These are phyloP conservation scores for Lactarius sanguifluus DNA, from an alignment of 768 basidiomycete genomes.

Conservation along the genomic window DNA sequence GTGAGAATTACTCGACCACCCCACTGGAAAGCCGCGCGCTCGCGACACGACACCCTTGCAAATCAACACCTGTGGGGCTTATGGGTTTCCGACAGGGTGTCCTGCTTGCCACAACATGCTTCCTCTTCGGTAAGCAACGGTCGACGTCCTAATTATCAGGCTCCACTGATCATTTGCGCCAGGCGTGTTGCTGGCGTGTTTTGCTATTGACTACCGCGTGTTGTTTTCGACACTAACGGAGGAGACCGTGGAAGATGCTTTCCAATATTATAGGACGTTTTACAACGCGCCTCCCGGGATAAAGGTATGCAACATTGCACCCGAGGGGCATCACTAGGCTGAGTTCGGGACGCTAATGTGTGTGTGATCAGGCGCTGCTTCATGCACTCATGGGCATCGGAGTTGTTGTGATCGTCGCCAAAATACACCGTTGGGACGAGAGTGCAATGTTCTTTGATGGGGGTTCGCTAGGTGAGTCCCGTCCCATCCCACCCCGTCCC, in stretches of 20 bases:
- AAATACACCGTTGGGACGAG: conserved; percentile 86
- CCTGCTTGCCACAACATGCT: conserved; percentile 83
- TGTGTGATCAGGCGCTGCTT: conserved; percentile 64
- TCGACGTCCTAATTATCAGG: conserved; percentile 9
- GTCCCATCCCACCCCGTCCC: neutral
- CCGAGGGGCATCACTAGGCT: neutral
- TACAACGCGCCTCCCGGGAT: conserved; percentile 91
- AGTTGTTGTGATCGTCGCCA: conserved; percentile 69
- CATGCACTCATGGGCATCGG: conserved; percentile 84
- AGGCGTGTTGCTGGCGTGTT: conserved; percentile 83
- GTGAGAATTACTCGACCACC: conserved; percentile 18
- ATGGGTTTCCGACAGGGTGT: conserved; percentile 93
- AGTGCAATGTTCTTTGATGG: conserved; percentile 96
- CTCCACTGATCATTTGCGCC: conserved; percentile 15
- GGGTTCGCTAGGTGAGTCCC: conserved; percentile 68
- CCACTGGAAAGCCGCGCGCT: neutral
- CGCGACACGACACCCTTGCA: neutral
- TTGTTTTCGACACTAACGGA: conserved; percentile 69
- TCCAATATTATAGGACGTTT: conserved; percentile 90
- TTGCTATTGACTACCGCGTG: conserved; percentile 85
- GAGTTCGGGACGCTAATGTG: conserved; percentile 3
- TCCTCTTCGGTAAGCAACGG: conserved; percentile 74
- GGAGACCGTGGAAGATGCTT: conserved; percentile 68
- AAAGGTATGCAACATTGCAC: conserved; percentile 56
- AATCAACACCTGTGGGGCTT: neutral